Evolutionary conservation across 2,329 filamentous ascomycete species (phyloP), one percentile per base, ranked within the genome.

Genomic region (Aspergillaceae sp.): DNA sequence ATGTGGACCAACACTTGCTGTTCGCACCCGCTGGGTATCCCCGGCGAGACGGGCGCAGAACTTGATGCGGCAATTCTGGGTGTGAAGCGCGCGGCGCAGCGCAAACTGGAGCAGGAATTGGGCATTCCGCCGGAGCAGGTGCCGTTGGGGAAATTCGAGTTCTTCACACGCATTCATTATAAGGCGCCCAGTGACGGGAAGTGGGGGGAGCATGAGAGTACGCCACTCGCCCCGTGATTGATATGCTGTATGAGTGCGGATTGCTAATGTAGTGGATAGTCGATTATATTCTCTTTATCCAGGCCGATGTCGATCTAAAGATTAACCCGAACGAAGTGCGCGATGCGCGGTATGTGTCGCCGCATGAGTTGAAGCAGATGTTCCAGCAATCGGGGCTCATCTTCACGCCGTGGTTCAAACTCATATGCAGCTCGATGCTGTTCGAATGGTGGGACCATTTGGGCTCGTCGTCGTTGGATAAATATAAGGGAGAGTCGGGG

Each of bases 1-100:
- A 90, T 96, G 84, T 98, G 92, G 92, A 98, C 92, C 53, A 98
- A 98, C 73, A 98, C 92, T 30, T 98, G 92, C 78, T 98, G 92
- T 76, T 98, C 92, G 35, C 92, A 98, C 70, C 92, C 92, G 4
- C 78, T 98, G 50, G 87, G 87, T 46, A 86, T 96, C 55, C 86
- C 92, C 6, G 84, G 85, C 54, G 92, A 98, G 79, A 94, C 88
- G 28, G 92, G 92, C 52, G 79, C 82, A 30, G 85, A 84, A 55
- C 76, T 98, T 38, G 77, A 83, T 42, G 86, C 87, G 54, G 86
- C 90, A 4, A 75, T 97, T 47, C 75, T 80, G 56, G 92, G 92
- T 29, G 92, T 90, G 56, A 94, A 94, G 76, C 82, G 85, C 49
- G 92, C 92, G 37, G 92, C 92, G 11, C 86, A 90, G 72, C 81